Base-by-base conservation (phyloP, 2,329 filamentous ascomycete species). In the Colletotrichum noveboracense region DNA sequence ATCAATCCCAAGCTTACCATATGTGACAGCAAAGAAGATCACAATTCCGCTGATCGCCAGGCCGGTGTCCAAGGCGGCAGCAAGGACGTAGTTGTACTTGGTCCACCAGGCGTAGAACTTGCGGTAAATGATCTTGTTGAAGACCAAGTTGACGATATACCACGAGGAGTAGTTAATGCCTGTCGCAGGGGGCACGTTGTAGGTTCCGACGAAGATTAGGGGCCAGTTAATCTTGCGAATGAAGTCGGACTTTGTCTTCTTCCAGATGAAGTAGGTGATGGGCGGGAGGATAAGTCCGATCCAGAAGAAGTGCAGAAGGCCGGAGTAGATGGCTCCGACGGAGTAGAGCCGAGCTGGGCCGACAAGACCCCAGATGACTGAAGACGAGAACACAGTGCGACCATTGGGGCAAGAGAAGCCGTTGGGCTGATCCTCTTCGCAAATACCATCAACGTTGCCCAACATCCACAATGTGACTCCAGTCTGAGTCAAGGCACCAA, bases 311-410 rank as follows among this genome's bases (percentile, higher is more conserved):
- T 84, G 91, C 80, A 90, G 87, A 24, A 90, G 83, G 21, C 84
- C 84, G 0, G 84, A 81, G 79, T 91, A 92, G 8, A 89, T 83
- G 18, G 86, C 83, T 21, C 83, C 83, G 7, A 78, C 78, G n/a
- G 83, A 82, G 66, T 84, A 84, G 3, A 85, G 81, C 34, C 80
- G 79, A 26, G 77, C 79, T 1, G 84, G 84, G 0, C 84, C 91
- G 64, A 93, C 91, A 13, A 91, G 86, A 68, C 91, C 91, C 91
- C 91, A 92, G 74, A 92, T 88, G 6, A 92, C 86, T 7, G 88
- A 90, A n/a, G 88, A 88, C 16, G 89, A 91, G 84, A 90, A 93
- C 79, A 92, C 92, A 0, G 91, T 90, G 38, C 87, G 87, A n/a
- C 89, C 89, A 38, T 87, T 86, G 16, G 91, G 91, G 79, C 91